Evolutionary conservation across 371 early-diverging fungal species (phyloP), one percentile per base, ranked within the genome.

Genomic region (Batkoa obscura): DNA sequence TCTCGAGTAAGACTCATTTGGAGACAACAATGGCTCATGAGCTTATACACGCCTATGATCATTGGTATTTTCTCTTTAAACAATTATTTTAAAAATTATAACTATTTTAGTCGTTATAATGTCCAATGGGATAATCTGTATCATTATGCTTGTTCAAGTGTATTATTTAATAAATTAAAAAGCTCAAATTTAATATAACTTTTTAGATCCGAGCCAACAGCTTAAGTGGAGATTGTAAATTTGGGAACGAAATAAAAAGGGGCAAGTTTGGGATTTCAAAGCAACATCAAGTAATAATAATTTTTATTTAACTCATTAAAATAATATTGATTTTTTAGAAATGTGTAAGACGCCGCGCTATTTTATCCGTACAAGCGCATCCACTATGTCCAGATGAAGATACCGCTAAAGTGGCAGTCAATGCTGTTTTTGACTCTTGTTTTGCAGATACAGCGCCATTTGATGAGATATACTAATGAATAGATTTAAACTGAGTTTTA

Each of bases 11-110:
- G 64, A 67, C 67, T 12, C 84, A 84, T 60, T 72, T 84, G 70
- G 91, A 89, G 62, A 84, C 84, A 43, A 90, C 92, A 0, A 80
- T 94, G 75, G 88, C 85, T 1, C 95, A 94, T 65, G 95, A 94
- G 67, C 83, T 92, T 74, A 74, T 94, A n/a, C 95, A 94, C 66
- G 89, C 91, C 56, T 94, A 83, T 64, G 95, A 94, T 62, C 79
- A 86, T 61, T 82, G 79, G 56, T 59, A 47, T 34, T n/a, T n/a
- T n/a, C n/a, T 35, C 12, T 41, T 3, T 47, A 12, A 45, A 2
- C n/a, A 30, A 34, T 35, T 56, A 4, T 46, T 43, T 56, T 35
- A 8, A 31, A 33, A 32, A 15, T 9, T 12, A 32, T 32, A n/a
- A n/a, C n/a, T n/a, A n/a, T 34, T 50, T 34, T 31, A 57, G 72